Base-by-base conservation (phyloP, 108 stramenopile species). In the Cyclotella baltica region DNA sequence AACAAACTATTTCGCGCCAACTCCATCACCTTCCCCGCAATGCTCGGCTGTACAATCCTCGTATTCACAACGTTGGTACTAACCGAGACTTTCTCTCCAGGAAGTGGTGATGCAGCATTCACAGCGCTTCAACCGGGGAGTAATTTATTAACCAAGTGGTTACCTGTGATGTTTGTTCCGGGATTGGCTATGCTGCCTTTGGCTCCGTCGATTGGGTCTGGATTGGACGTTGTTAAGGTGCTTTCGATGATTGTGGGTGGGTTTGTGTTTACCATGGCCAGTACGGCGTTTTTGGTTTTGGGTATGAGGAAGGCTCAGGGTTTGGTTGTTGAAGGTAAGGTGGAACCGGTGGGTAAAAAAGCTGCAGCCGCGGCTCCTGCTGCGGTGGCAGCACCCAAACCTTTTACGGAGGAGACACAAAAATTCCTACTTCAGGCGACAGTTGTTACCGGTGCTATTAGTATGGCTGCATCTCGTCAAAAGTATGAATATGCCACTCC, bases 121-220 rank as follows among this genome's bases (percentile, higher is more conserved):
- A 59, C 82, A 23, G 29, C 67, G 33, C n/a, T 52, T 13, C 62
- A 75, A 31, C 94, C 94, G 1, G 94, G 89, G 35, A 50, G 92
- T 3, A 85, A 72, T 36, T 57, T 93, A 8, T 75, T 95, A 72
- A 85, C 94, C 35, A 93, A 93, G 57, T 95, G 94, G 94, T 76
- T 95, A 25, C 89, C 92, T 3, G 89, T 90, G 16, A 87, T 95
- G 76, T 95, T 93, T 62, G 92, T 95, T 16, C 94, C 94, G n/a
- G 89, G 92, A 40, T 68, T 95, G 65, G 91, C 88, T 13, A 87
- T 92, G 88, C 51, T 95, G 35, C 94, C 94, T 47, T 62, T 93
- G 67, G 89, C 92, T 28, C 89, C 89, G 4, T 84, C 85, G 5
- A 79, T 95, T 61, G 94, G 94, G 51, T 70, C 79, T 36, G 73